phyloP scores from a whole-genome alignment of 2,329 filamentous ascomycete species.

The Clonostachys chloroleuca region DNA sequence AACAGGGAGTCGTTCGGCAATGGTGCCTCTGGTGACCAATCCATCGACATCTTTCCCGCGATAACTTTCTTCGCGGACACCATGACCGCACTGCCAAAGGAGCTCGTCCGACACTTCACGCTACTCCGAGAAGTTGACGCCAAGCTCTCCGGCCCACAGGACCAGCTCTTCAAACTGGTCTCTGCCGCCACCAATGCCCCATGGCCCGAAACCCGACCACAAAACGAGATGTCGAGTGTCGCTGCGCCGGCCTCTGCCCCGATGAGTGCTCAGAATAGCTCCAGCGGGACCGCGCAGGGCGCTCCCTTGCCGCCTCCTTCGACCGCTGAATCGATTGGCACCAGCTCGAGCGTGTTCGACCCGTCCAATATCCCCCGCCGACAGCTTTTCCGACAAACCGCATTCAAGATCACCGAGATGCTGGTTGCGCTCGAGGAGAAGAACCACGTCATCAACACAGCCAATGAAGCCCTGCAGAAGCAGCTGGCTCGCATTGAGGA shows the following conservation, averaged over 20 bases:
- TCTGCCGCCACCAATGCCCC: constrained; percentile 54
- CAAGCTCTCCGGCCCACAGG: constrained; percentile 87
- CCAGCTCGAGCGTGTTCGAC: constrained; percentile 41
- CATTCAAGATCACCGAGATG: constrained; percentile 76
- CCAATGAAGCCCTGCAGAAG: constrained; percentile 82
- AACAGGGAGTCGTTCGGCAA: constrained; percentile 35
- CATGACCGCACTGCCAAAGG: constrained; percentile 86
- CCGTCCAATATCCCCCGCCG: constrained; percentile 60
- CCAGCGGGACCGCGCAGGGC: constrained; percentile 30
- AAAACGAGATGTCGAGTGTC: constrained; percentile 25
- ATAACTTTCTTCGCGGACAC: constrained; percentile 82
- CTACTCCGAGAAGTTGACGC: constrained; percentile 96
- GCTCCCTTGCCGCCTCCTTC: constrained; percentile 29
- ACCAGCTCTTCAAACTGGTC: constrained; percentile 73
- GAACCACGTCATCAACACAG: constrained; percentile 91
- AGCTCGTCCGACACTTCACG: constrained; percentile 93
- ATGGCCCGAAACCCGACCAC: constrained; percentile 33
- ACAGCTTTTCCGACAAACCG: constrained; percentile 73
- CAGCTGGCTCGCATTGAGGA: constrained; percentile 82
- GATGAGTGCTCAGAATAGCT: constrained; percentile 46
- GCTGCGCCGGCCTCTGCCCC: constrained; percentile 36
- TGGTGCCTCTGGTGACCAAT: constrained; percentile 44
- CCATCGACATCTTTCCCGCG: constrained; percentile 63
- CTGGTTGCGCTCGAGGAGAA: constrained; percentile 93
- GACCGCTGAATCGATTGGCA: constrained; percentile 35